Evolutionary conservation across 805 yeast species (phyloP).

Genomic region (Yamadazyma laniorum): DNA sequence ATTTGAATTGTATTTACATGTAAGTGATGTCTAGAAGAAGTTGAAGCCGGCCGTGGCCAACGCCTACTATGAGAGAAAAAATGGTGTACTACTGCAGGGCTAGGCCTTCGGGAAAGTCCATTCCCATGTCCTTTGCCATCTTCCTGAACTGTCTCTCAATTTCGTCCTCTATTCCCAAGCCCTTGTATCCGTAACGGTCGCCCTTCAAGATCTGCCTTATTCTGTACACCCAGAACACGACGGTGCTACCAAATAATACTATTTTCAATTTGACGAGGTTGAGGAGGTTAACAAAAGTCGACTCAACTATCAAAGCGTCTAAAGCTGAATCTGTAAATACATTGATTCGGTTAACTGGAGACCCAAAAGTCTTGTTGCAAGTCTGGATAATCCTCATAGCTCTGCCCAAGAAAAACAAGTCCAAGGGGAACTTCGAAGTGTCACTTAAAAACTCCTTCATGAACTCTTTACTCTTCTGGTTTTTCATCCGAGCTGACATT

Average conservation of each 20-base stretch:
- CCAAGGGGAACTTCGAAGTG: constrained; percentile 64
- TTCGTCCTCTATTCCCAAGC: constrained; percentile 43
- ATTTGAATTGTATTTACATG: constrained; percentile 4
- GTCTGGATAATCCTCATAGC: constrained; percentile 76
- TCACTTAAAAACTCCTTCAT: constrained; percentile 59
- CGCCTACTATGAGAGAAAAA: too few species aligned
- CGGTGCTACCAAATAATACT: constrained; percentile 25
- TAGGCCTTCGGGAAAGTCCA: constrained; percentile 17
- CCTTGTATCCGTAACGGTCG: constrained; percentile 30
- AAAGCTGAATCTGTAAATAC: constrained; percentile 59
- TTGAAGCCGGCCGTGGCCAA: too few species aligned
- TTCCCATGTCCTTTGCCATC: constrained; percentile 44
- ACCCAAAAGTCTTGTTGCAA: constrained; percentile 59
- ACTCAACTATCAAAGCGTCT: constrained; percentile 17
- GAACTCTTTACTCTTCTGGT: constrained; percentile 33
- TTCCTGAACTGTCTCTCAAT: constrained; percentile 44
- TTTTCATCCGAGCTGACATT: constrained; percentile 3
- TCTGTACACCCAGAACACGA: constrained; percentile 33
- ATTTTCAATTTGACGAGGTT: constrained; percentile 19
- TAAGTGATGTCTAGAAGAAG: too few species aligned
- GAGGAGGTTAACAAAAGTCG: constrained; percentile 8
- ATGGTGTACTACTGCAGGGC: too few species aligned
- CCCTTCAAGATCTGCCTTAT: constrained; percentile 33
- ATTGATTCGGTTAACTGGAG: constrained; percentile 73
- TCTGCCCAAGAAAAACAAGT: constrained; percentile 62